Percentiles rank a stretch among this genome's conserved stretches.
Conservation (phyloP, 2,329 filamentous ascomycete species). For the Escovopsis sp. region DNA sequence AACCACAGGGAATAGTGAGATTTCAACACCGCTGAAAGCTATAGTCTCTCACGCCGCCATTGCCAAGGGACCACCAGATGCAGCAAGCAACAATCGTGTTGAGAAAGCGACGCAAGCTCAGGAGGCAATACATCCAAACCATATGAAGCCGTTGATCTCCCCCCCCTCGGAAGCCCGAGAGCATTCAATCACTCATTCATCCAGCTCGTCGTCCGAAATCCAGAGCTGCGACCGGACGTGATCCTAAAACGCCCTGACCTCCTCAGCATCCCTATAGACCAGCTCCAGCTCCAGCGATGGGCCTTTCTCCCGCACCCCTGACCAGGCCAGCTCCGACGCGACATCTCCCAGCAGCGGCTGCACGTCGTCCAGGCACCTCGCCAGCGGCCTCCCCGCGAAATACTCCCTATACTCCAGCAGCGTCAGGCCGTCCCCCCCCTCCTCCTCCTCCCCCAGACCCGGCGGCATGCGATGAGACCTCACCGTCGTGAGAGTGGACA, state of each 20-base stretch:
- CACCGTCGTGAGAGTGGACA: constrained; percentile 2
- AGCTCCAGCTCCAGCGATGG: background rate
- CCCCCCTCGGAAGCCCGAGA: no score
- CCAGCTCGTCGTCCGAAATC: constrained; percentile 18
- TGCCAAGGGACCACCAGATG: no score
- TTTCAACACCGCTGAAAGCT: no score
- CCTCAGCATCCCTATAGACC: constrained; percentile 9
- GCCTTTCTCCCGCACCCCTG: background rate
- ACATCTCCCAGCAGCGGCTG: no score
- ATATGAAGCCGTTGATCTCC: no score
- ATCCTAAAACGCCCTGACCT: constrained; percentile 19
- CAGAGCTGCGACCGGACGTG: constrained; percentile 16
- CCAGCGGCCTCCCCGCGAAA: constrained; percentile 16
- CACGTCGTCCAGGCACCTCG: constrained; percentile 15
- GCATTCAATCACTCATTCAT: no score
- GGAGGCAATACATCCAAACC: no score
- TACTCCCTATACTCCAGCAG: constrained; percentile 19
- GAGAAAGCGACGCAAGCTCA: no score
- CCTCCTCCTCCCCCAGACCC: constrained; percentile 11
- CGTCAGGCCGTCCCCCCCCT: constrained; percentile 14
- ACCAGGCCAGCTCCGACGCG: background rate
- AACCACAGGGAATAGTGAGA: background rate
- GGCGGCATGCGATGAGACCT: constrained; percentile 2
- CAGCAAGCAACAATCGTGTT: no score
- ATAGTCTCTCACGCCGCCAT: no score